Evolutionary conservation across 371 early-diverging fungal species (phyloP), one percentile per base, ranked within the genome.

Genomic region (Cokeromyces recurvatus): DNA sequence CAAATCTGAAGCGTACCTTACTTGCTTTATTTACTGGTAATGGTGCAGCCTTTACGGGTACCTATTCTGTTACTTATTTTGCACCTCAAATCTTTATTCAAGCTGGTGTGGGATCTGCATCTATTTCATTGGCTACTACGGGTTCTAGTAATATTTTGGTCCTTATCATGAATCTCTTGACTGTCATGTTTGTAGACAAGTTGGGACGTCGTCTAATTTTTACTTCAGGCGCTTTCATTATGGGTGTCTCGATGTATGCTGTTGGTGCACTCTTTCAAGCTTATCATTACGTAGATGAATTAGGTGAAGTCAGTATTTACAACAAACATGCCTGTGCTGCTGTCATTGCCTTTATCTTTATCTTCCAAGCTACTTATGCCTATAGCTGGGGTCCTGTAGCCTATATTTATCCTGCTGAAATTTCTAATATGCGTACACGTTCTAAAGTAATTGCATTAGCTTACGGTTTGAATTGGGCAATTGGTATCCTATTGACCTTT

Each of bases 341-440:
- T 19, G 64, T 64, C 38, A 58, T 74, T 27, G 71, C 71, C 0
- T 68, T 74, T 46, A 52, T 74, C 14, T 74, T 62, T 38, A 58
- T 74, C 32, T 74, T 74, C 38, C 57, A 67, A 24, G 64, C 77
- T n/a, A 42, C 62, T 23, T 84, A 79, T 65, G 72, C 83, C 37
- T 67, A 71, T 41, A 79, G 81, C 32, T 84, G 79, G 79, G 68
- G 74, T 14, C 57, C 70, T 32, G 68, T 68, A 10, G 57, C 66
- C 22, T 74, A 68, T 32, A 66, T 70, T 2, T 92, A 92, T 64
- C 94, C 93, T 24, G 73, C 65, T 19, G 86, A 86, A 55, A 74
- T 86, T 46, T 79, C 69, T 40, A 68, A 71, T 43, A 71, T 62
- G 60, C 75, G 75, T 32, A 62, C 57, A 5, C 68, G 75, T 36